phyloP scores from a whole-genome alignment of 1,284 basidiomycete species.

The Puccinia horiana region DNA sequence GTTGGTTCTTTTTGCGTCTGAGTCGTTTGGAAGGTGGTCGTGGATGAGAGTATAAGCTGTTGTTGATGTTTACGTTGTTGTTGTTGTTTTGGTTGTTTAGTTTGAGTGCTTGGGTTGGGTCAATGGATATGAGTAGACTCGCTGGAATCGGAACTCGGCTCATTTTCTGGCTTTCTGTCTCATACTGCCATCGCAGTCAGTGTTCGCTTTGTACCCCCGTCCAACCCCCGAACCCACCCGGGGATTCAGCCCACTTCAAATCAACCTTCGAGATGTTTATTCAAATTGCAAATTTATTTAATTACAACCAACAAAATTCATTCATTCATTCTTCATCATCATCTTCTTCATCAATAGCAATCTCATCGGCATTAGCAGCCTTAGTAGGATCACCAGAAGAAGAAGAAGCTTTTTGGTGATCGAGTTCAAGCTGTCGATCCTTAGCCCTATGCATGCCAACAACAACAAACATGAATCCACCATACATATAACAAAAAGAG shows the following conservation, averaged over 20 bases:
- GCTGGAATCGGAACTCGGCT: neutral
- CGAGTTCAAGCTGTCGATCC: slow-evolving; percentile 40
- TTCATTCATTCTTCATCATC: slow-evolving; percentile 42
- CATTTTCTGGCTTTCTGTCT: neutral
- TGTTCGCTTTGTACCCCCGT: neutral
- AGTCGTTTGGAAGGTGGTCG: neutral
- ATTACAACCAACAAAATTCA: neutral
- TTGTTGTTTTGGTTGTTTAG: neutral
- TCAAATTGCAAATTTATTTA: too few relatives aligned
- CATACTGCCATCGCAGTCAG: too few relatives aligned
- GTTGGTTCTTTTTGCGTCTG: neutral
- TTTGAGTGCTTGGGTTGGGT: slow-evolving; percentile 18
- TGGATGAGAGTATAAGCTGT: neutral
- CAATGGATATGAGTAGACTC: neutral
- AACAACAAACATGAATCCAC: slow-evolving; percentile 26
- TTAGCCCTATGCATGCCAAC: neutral
- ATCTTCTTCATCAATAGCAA: slow-evolving; percentile 51
- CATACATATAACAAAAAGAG: neutral
- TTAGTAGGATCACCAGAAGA: neutral
- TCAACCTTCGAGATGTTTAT: too few relatives aligned
- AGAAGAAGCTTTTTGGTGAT: neutral
- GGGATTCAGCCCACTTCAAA: too few relatives aligned
- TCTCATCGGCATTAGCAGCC: slow-evolving; percentile 51
- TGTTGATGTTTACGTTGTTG: neutral
- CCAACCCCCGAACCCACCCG: too few relatives aligned